A percentile compares a stretch with the other conserved stretches of the same genome.
phyloP scores from a whole-genome alignment of 768 basidiomycete species.

The Pleurotus citrinopileatus region DNA sequence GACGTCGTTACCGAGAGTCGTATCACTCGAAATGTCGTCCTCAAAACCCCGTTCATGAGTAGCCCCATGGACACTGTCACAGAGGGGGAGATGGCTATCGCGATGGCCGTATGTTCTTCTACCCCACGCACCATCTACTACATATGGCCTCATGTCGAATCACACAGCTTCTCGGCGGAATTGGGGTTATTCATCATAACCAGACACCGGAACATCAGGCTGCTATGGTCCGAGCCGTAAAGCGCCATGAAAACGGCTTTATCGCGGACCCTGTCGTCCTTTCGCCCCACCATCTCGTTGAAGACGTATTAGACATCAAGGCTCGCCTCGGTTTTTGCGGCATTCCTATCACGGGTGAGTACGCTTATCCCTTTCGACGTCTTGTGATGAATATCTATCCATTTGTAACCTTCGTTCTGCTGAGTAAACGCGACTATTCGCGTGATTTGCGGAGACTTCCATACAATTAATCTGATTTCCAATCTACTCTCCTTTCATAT shows the following conservation, averaged over 20 bases:
- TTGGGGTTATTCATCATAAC: conserved; percentile 99
- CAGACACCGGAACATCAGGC: conserved; percentile 83
- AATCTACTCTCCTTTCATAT: conserved; percentile 8
- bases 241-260: conserved; percentile 98
- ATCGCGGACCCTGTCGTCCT: conserved; percentile 93
- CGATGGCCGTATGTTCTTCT: conserved; percentile 71
- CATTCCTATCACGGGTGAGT: conserved; percentile 94
- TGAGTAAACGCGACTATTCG: conserved; percentile 62
- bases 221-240: conserved; percentile 95
- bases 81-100: conserved; percentile 90
- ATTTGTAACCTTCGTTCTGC: conserved; percentile 87
- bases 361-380: conserved; percentile 10
- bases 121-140: conserved; percentile 14
- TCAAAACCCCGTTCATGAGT: conserved; percentile 96
- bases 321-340: conserved; percentile 90
- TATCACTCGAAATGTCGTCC: conserved; percentile 84
- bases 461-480: conserved; percentile 33
- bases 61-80: conserved; percentile 99
- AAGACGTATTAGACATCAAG: conserved; percentile 93
- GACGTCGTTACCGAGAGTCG: conserved; percentile 80
- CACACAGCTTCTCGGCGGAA: conserved; percentile 81
- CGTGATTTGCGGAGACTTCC: conserved; percentile 70
- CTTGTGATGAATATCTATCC: conserved; percentile 41
- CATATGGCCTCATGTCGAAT: neutral
- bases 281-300: conserved; percentile 71